Evolutionary conservation across 345 rosid species (phyloP).

Genomic region (Corymbia maculata): DNA sequence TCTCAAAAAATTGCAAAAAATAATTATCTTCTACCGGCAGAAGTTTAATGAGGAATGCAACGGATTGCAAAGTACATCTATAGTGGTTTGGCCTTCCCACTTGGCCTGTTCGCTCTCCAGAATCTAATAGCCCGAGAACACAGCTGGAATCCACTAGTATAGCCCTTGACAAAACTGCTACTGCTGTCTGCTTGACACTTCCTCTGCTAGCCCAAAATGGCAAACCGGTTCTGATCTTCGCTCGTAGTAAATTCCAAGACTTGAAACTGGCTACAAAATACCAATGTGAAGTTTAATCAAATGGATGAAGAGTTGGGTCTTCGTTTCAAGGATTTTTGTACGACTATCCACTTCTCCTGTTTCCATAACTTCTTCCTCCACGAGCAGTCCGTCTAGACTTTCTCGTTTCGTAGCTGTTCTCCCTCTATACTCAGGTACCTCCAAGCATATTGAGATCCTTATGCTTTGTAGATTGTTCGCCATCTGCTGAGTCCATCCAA

Average conservation of each 20-base stretch:
- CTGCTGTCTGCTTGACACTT: background rate
- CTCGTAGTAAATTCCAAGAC: background rate
- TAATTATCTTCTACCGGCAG: background rate
- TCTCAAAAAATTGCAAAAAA: background rate
- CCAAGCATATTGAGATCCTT: background rate
- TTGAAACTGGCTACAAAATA: background rate
- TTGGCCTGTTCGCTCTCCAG: background rate
- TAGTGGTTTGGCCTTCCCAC: background rate
- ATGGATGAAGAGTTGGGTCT: background rate
- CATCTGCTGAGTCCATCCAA: background rate
- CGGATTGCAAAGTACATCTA: background rate
- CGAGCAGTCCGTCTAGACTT: background rate
- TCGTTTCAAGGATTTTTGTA: background rate
- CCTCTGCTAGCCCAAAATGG: background rate
- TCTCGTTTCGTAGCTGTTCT: background rate
- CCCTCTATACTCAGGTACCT: background rate
- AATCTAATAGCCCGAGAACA: too few species aligned
- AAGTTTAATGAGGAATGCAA: background rate
- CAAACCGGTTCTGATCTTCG: background rate
- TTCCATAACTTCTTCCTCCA: background rate
- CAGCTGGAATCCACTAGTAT: background rate
- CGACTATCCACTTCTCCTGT: background rate
- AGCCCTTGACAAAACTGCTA: background rate
- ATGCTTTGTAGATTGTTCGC: background rate
- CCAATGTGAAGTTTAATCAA: background rate